These are phyloP conservation scores for Zychaea mexicana DNA, from an alignment of 371 early-diverging fungal genomes.

Conservation along the genomic window DNA sequence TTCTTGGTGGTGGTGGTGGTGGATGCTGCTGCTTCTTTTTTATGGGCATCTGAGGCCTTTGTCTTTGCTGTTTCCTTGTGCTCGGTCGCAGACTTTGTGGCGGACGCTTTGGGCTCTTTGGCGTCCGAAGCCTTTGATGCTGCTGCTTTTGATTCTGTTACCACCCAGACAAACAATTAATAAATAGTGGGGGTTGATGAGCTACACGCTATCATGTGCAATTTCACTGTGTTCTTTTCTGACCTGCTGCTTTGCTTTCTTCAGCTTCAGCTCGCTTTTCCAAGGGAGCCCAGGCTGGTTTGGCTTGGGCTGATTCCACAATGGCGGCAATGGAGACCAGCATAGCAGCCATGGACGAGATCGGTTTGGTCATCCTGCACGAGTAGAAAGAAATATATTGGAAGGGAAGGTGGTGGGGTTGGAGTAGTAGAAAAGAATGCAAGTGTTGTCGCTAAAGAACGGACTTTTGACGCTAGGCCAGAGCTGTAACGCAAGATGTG, in stretches of 20 bases:
- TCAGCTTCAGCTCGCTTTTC: slow-evolving; percentile 5
- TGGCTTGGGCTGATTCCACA: not conserved
- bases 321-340: slow-evolving; percentile 5
- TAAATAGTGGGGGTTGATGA: not conserved
- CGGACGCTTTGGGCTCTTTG: not conserved
- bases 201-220: not conserved
- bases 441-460: too few species aligned
- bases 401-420: not conserved
- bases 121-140: slow-evolving; percentile 3
- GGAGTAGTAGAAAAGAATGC: not conserved
- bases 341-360: not conserved
- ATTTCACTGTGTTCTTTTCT: too few species aligned
- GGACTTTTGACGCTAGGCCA: too few species aligned
- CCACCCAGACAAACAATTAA: not conserved
- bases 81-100: not conserved
- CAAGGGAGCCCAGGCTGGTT: not conserved
- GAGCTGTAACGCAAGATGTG: too few species aligned
- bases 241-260: slow-evolving; percentile 2
- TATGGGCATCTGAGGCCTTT: not conserved
- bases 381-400: not conserved
- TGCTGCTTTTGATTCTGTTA: slow-evolving; percentile 8
- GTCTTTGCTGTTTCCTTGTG: not conserved
- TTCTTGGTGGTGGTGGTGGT: slow-evolving; percentile 7
- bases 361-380: not conserved
- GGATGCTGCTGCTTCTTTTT: not conserved